phyloP scores from a whole-genome alignment of 805 yeast species.

The Metschnikowia picachoensis region DNA sequence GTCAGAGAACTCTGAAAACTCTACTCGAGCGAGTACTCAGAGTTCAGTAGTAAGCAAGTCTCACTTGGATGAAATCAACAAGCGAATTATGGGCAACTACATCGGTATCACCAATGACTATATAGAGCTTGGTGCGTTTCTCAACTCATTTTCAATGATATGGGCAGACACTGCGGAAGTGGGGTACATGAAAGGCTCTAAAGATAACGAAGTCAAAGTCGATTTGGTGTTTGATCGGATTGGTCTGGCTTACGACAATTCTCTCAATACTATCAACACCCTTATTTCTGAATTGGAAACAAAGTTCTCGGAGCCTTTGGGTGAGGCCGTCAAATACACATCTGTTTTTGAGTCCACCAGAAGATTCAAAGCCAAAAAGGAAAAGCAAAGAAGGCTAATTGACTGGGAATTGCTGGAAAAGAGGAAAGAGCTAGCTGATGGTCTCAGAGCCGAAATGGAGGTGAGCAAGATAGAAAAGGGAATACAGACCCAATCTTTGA shows the following conservation, averaged over 20 bases:
- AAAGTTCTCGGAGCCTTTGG: conserved; percentile 63
- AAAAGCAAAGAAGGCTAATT: conserved; percentile 29
- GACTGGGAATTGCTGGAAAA: conserved; percentile 33
- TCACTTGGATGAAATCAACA: conserved; percentile 55
- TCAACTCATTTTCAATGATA: conserved; percentile 53
- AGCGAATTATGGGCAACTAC: conserved; percentile 50
- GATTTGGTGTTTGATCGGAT: conserved; percentile 59
- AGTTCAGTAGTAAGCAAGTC: conserved; percentile 20
- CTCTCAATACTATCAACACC: conserved; percentile 47
- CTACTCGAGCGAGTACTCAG: conserved; percentile 14
- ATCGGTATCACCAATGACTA: conserved; percentile 59
- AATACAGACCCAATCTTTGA: conserved; percentile 19
- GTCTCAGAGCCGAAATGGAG: conserved; percentile 30
- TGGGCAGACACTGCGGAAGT: conserved; percentile 28
- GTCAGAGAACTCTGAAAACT: conserved; percentile 10
- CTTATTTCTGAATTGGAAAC: conserved; percentile 52
- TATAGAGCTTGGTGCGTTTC: conserved; percentile 66
- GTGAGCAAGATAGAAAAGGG: conserved; percentile 25
- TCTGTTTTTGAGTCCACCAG: conserved; percentile 53
- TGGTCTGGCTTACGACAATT: conserved; percentile 82
- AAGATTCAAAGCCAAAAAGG: conserved; percentile 49
- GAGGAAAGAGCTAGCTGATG: conserved; percentile 28
- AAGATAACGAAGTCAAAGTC: conserved; percentile 26
- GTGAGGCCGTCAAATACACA: conserved; percentile 67
- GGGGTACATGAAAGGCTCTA: conserved; percentile 16